A percentile compares a stretch with the other conserved stretches of the same genome.
phyloP scores from a whole-genome alignment of 2,329 filamentous ascomycete species.

The Drechslerella coelobrocha region DNA sequence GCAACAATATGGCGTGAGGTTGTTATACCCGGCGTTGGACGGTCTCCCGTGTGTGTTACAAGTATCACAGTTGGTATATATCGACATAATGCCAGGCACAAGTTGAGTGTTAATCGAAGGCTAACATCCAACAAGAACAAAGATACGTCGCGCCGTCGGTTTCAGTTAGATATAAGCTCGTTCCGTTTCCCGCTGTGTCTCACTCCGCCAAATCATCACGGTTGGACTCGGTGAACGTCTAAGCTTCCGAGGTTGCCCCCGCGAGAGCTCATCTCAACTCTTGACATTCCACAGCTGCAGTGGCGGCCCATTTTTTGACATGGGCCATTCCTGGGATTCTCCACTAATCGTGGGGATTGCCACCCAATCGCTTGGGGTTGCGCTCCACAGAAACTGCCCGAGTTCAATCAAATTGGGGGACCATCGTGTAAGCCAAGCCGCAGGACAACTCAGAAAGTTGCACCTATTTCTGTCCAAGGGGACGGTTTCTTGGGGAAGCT shows the following conservation, averaged over 20 bases:
- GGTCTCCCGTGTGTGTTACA: too few species aligned
- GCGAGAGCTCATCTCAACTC: slow-evolving; percentile 48
- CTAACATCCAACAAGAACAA: too few species aligned
- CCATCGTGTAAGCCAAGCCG: slow-evolving; percentile 45
- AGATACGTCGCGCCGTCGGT: slow-evolving; percentile 8
- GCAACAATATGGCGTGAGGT: slow-evolving; percentile 21
- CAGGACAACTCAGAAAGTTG: slow-evolving; percentile 48
- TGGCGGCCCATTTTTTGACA: slow-evolving; percentile 37
- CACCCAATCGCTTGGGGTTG: slow-evolving; percentile 46
- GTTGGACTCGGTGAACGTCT: slow-evolving; percentile 10
- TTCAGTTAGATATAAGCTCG: slow-evolving; percentile 33
- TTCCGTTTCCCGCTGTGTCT: slow-evolving; percentile 29
- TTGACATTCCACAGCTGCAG: slow-evolving; percentile 31
- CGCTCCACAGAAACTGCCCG: slow-evolving; percentile 39
- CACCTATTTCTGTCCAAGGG: slow-evolving; percentile 34
- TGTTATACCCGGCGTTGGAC: too few species aligned
- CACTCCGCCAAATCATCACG: slow-evolving; percentile 37
- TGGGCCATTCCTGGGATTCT: slow-evolving; percentile 31
- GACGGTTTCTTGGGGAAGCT: slow-evolving; percentile 16
- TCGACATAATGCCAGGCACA: too few species aligned
- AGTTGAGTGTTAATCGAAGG: too few species aligned
- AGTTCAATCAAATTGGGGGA: slow-evolving; percentile 31
- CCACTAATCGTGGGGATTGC: not conserved
- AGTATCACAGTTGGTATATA: too few species aligned
- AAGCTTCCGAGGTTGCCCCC: slow-evolving; percentile 29